These are phyloP conservation scores for Metschnikowia dekortorum DNA, from an alignment of 805 yeast genomes.

Conservation along the genomic window DNA sequence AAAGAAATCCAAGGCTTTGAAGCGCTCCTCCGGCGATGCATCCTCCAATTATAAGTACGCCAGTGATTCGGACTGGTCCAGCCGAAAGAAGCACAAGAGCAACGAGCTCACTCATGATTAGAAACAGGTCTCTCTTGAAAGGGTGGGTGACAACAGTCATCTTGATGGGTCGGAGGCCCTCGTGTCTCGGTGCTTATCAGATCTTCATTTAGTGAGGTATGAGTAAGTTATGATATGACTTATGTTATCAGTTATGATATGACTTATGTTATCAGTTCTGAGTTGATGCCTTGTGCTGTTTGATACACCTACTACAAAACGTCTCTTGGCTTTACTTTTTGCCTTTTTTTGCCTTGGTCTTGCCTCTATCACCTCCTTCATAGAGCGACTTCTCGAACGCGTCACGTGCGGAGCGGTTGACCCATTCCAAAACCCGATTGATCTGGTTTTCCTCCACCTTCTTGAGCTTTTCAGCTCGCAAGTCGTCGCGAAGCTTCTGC, in stretches of 20 bases:
- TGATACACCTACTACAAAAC: background rate
- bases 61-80: conserved; percentile 2
- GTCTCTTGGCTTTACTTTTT: conserved; percentile 13
- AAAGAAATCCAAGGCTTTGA: conserved; percentile 21
- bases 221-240: too few relatives aligned
- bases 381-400: conserved; percentile 49
- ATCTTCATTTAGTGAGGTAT: too few relatives aligned
- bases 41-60: background rate
- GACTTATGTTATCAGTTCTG: too few relatives aligned
- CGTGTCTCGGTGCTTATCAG: too few relatives aligned
- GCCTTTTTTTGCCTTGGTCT: conserved; percentile 17
- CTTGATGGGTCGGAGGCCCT: too few relatives aligned
- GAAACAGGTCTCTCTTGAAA: too few relatives aligned
- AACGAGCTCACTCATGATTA: conserved; percentile 1
- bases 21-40: conserved; percentile 4
- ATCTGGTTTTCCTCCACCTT: conserved; percentile 38
- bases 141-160: too few relatives aligned
- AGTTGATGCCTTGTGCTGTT: too few relatives aligned
- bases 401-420: conserved; percentile 54
- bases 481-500: conserved; percentile 18
- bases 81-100: conserved; percentile 14
- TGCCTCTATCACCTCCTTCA: conserved; percentile 46
- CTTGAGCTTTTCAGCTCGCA: conserved; percentile 28
- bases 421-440: conserved; percentile 55
- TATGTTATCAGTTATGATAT: too few relatives aligned